phyloP scores from a whole-genome alignment of 2,329 filamentous ascomycete genomes.

The Mariannaea sp. region DNA sequence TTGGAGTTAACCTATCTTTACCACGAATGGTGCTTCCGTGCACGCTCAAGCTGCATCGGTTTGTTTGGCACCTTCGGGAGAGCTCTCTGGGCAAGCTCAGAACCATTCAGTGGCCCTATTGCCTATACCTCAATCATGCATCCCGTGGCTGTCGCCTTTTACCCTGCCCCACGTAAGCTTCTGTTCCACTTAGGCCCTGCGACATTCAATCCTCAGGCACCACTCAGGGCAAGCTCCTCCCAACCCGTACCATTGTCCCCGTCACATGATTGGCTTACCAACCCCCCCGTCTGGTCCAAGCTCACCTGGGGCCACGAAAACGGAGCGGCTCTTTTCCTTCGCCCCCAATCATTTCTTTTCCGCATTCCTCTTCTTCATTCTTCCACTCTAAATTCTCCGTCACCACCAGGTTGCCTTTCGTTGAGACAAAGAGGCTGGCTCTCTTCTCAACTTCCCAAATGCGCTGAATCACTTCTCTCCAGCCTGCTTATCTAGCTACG shows the following conservation, averaged over 20 bases:
- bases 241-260: slow-evolving; percentile 10
- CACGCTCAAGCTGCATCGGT: not conserved
- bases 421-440: slow-evolving; percentile 33
- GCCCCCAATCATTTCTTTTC: slow-evolving; percentile 33
- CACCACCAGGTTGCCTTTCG: slow-evolving; percentile 12
- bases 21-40: not conserved
- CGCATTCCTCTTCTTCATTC: slow-evolving; percentile 27
- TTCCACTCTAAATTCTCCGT: slow-evolving; percentile 24
- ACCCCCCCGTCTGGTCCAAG: slow-evolving; percentile 17
- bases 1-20: too few relatives aligned
- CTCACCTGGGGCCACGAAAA: slow-evolving; percentile 29
- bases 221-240: slow-evolving; percentile 10
- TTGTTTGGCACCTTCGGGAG: not conserved
- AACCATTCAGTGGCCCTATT: not conserved
- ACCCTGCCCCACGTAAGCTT: too few relatives aligned
- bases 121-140: not conserved
- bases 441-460: slow-evolving; percentile 28
- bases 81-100: not conserved
- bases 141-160: too few relatives aligned
- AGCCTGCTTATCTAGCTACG: slow-evolving; percentile 30
- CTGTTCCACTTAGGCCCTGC: too few relatives aligned
- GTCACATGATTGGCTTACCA: slow-evolving; percentile 29
- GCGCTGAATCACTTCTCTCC: slow-evolving; percentile 27
- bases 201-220: slow-evolving; percentile 19
- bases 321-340: slow-evolving; percentile 32